Percentiles rank a stretch among this genome's conserved stretches.
phyloP scores from a whole-genome alignment of 352 stramenopile genomes.

The Thalassiosira oceanica region DNA sequence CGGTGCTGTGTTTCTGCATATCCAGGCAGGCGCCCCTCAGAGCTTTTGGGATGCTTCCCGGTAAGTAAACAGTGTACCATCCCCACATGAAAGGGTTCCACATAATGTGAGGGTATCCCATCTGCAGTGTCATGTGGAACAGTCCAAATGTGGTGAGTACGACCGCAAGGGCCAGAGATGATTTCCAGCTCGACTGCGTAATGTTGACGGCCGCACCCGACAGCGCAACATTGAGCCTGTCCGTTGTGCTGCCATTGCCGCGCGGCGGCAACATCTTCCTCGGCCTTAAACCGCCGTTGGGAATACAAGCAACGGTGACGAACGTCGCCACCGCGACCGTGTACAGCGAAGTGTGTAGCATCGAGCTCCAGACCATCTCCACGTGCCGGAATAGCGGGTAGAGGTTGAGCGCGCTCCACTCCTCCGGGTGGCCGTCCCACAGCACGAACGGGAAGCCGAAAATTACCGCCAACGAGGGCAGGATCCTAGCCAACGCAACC shows the following conservation, averaged over 20 bases:
- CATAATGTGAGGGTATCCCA: conserved; percentile 19
- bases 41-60: conserved; percentile 2
- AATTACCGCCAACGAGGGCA: conserved; percentile 2
- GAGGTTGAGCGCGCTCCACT: conserved; percentile 7
- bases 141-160: conserved; percentile 10
- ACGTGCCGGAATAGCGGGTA: conserved; percentile 16
- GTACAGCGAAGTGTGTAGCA: conserved; percentile 22
- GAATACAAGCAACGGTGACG: not conserved
- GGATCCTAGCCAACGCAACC: conserved; percentile 1
- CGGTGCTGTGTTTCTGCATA: conserved; percentile 3
- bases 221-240: not conserved
- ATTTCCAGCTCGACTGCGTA: conserved; percentile 38
- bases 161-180: conserved; percentile 23
- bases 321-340: conserved; percentile 7
- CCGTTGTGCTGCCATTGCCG: not conserved
- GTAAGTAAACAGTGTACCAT: conserved; percentile 39
- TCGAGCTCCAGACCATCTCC: conserved; percentile 24
- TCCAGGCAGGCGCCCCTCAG: conserved; percentile 35
- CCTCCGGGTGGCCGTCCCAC: conserved; percentile 19
- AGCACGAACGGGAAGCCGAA: conserved; percentile 5
- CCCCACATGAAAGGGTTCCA: conserved; percentile 54
- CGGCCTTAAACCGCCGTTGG: conserved; percentile 7
- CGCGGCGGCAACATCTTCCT: conserved; percentile 1
- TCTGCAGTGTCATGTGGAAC: conserved; percentile 34
- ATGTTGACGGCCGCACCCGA: conserved; percentile 7